These are phyloP conservation scores for Candida morakotiae DNA, from an alignment of 805 yeast species.

Conservation along the genomic window DNA sequence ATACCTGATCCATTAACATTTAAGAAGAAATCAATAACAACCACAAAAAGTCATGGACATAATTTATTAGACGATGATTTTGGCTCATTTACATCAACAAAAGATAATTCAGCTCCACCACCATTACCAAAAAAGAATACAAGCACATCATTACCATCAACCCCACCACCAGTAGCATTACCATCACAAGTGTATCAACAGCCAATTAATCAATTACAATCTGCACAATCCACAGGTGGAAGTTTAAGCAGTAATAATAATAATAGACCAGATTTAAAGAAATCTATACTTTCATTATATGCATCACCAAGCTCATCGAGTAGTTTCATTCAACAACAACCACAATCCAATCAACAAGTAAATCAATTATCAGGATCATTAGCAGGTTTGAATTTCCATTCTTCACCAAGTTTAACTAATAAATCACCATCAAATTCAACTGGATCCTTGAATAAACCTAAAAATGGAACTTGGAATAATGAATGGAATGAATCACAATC, in stretches of 20 bases:
- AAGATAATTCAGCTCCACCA: constrained; percentile 8
- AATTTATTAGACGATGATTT: constrained; percentile 37
- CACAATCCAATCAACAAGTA: constrained; percentile 5
- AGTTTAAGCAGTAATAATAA: constrained; percentile 14
- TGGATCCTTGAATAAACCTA: neutral
- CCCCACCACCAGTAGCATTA: constrained; percentile 7
- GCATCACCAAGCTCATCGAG: constrained; percentile 55
- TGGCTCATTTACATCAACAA: constrained; percentile 33
- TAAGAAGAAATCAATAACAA: neutral
- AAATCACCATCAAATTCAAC: constrained; percentile 6
- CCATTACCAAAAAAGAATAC: neutral
- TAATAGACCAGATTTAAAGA: constrained; percentile 79
- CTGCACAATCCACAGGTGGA: constrained; percentile 35
- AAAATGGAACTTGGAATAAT: constrained; percentile 20
- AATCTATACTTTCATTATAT: constrained; percentile 85
- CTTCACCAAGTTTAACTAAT: neutral
- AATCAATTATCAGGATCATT: constrained; percentile 20
- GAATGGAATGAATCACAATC: constrained; percentile 30
- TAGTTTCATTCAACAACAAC: constrained; percentile 25
- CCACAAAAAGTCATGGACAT: constrained; percentile 4
- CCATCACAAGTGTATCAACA: neutral
- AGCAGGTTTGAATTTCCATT: constrained; percentile 14
- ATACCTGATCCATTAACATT: constrained; percentile 59
- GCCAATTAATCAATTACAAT: constrained; percentile 14
- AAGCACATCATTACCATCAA: constrained; percentile 1